phyloP scores from a whole-genome alignment of 2,329 filamentous ascomycete genomes.

The Tympanopsis confertula region DNA sequence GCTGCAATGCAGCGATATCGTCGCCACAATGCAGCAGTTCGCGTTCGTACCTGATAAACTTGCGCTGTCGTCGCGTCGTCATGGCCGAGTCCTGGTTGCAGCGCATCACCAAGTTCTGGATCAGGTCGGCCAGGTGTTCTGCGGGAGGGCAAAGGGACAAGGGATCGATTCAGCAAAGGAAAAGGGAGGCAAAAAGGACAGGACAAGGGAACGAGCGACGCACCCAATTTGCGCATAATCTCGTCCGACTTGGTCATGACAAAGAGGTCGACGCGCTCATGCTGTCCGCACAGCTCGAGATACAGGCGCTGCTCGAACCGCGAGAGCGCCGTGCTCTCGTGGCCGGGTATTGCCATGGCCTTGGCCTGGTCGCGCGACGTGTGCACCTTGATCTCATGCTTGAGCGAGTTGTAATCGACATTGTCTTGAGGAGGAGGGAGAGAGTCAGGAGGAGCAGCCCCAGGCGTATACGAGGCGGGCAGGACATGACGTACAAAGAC shows the following conservation, averaged over 20 bases:
- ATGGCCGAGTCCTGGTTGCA: slow-evolving; percentile 21
- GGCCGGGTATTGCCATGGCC: slow-evolving; percentile 65
- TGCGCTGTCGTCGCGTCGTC: slow-evolving; percentile 34
- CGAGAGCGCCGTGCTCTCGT: slow-evolving; percentile 42
- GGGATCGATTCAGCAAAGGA: slow-evolving; percentile 1
- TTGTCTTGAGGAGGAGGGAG: slow-evolving; percentile 44
- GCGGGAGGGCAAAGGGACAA: not conserved
- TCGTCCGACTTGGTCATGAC: slow-evolving; percentile 71
- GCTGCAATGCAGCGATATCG: slow-evolving; percentile 58
- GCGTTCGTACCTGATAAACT: slow-evolving; percentile 39
- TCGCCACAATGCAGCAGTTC: slow-evolving; percentile 48
- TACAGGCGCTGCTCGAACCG: slow-evolving; percentile 65
- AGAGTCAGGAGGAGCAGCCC: slow-evolving; percentile 3
- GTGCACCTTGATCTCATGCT: slow-evolving; percentile 71
- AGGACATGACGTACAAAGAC: slow-evolving; percentile 43
- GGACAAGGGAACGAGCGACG: slow-evolving; percentile 11
- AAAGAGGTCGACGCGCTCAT: slow-evolving; percentile 69
- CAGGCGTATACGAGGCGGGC: slow-evolving; percentile 2
- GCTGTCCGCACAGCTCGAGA: slow-evolving; percentile 58
- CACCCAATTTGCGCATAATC: slow-evolving; percentile 59
- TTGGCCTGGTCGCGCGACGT: slow-evolving; percentile 60
- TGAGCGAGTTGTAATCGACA: slow-evolving; percentile 80
- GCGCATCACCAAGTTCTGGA: slow-evolving; percentile 33
- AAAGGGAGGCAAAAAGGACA: not conserved
- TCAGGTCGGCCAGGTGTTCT: slow-evolving; percentile 36